Conservation (phyloP, 2,329 filamentous ascomycete species). For the Aureobasidium zeae region DNA sequence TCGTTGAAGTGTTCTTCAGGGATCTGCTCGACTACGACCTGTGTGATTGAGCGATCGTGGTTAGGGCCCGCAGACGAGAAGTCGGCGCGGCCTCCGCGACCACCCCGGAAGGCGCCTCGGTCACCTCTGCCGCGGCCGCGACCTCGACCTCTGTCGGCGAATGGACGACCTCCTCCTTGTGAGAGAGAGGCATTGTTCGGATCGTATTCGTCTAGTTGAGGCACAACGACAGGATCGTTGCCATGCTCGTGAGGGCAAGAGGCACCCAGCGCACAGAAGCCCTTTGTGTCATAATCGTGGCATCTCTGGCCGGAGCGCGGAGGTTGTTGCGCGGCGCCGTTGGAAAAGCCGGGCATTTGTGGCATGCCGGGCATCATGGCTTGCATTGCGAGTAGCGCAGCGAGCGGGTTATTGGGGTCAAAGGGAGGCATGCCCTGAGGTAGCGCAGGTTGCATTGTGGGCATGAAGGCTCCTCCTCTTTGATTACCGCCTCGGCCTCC, state of each 20-base stretch:
- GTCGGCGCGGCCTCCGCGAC: conserved; percentile 41
- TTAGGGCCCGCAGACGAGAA: conserved; percentile 58
- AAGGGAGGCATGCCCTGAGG: conserved; percentile 43
- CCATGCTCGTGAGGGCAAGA: conserved; percentile 63
- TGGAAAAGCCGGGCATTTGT: conserved; percentile 35
- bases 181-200: conserved; percentile 43
- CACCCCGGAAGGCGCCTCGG: conserved; percentile 26
- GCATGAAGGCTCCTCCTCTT: conserved; percentile 18
- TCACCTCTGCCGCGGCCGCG: conserved; percentile 26
- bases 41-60: conserved; percentile 53
- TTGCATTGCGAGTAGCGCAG: conserved; percentile 49
- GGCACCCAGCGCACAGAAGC: conserved; percentile 59
- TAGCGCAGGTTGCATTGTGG: conserved; percentile 28
- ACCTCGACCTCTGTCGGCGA: conserved; percentile 33
- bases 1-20: conserved; percentile 62
- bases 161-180: conserved; percentile 21
- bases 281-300: conserved; percentile 62
- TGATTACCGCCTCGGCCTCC: conserved; percentile 38
- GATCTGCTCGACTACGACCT: conserved; percentile 69
- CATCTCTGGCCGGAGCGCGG: conserved; percentile 43
- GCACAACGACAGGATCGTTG: conserved; percentile 41
- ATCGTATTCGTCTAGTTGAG: conserved; percentile 48
- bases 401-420: conserved; percentile 53
- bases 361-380: conserved; percentile 39
- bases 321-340: conserved; percentile 19